phyloP scores from a whole-genome alignment of 2,329 filamentous ascomycete species.

The Pseudocercospora eumusae region DNA sequence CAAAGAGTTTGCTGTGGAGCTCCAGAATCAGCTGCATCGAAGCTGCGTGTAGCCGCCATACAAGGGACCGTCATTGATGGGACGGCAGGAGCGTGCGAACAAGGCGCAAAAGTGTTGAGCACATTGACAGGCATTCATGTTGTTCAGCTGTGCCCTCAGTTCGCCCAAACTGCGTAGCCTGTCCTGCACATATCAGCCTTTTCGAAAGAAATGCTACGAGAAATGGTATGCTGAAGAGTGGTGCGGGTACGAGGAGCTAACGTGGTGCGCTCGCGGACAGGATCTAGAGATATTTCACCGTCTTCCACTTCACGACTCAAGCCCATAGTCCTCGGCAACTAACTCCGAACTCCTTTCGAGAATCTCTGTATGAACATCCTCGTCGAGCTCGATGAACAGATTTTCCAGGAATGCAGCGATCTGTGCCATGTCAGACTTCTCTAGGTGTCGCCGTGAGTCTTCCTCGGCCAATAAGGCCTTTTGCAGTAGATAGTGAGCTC shows the following conservation, averaged over 20 bases:
- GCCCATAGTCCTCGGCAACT: not conserved
- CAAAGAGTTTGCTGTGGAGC: not conserved
- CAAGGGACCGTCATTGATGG: not conserved
- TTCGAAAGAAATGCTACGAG: no score
- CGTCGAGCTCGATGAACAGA: not conserved
- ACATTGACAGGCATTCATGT: no score
- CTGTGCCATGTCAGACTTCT: not conserved
- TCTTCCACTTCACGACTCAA: not conserved
- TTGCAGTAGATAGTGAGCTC: not conserved
- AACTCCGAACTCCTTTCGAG: not conserved
- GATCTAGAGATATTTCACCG: not conserved
- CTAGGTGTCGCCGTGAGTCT: not conserved
- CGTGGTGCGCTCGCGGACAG: no score
- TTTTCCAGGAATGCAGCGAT: not conserved
- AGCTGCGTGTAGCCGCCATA: not conserved
- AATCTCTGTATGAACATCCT: not conserved
- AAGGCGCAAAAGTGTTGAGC: no score
- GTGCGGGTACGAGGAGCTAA: no score
- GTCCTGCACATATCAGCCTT: no score
- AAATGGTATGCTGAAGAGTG: no score
- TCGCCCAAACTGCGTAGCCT: no score
- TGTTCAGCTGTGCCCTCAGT: no score
- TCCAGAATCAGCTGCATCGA: not conserved
- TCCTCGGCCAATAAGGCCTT: not conserved
- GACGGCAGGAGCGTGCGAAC: not conserved